Base-by-base conservation (phyloP, 345 rosid species). In the Hypericum perforatum region DNA sequence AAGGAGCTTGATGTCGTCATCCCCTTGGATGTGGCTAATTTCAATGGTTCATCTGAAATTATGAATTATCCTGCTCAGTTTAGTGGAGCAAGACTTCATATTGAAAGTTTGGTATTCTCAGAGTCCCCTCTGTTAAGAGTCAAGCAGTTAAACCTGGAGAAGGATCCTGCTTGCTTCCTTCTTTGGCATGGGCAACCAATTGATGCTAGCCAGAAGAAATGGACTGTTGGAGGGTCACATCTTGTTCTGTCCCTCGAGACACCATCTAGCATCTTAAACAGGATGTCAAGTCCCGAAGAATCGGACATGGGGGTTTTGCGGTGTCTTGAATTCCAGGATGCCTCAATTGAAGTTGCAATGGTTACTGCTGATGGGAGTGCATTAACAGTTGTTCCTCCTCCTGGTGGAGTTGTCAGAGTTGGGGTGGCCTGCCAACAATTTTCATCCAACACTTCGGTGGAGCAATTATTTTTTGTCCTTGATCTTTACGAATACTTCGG, bases 161-260 rank as follows among this genome's bases (percentile, higher is more conserved):
- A 85, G 65, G 97, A 92, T 77, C 95, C 97, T 69, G 95, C 97
- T 69, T 92, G 97, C 76, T 92, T 92, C 69, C 74, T 71, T 59
- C 70, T 92, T 50, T 92, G 97, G 98, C 71, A 72, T 9, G 94
- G 81, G 56, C 97, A 92, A 69, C 95, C 97, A 9, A 60, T 85
- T 69, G 98, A 88, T 73, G 91, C 97, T 56, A 92, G 98, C 88
- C 90, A 77, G 76, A 88, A 78, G 74, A 92, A 92, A 71, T 88
- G 85, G 89, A 73, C 77, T 41, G 70, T 80, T 64, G 82, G 82
- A 62, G 94, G 80, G 36, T 73, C 89, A 9, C 68, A 70, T 32
- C 60, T 88, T 65, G 73, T 78, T 78, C 74, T 92, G 70, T 85
- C 83, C 65, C 77, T 92, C 60, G 95, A 82, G 75, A 81, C 97